These are phyloP conservation scores for Ogataea pilisensis DNA, from an alignment of 805 yeast species.

Conservation along the genomic window DNA sequence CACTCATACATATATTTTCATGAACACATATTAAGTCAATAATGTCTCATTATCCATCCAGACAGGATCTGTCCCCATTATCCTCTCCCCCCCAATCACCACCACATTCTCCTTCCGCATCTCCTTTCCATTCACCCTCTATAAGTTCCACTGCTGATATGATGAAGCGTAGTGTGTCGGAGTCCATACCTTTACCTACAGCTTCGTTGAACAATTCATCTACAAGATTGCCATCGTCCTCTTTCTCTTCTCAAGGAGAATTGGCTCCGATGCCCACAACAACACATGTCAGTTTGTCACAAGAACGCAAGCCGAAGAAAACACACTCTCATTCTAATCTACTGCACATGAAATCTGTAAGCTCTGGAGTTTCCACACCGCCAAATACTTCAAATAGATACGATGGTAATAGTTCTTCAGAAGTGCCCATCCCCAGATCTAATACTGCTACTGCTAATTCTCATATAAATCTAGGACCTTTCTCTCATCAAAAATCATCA, in stretches of 20 bases:
- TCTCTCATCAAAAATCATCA: background rate
- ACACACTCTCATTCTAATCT: slow-evolving; percentile 7
- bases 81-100: background rate
- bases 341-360: slow-evolving; percentile 3
- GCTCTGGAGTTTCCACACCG: background rate
- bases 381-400: background rate
- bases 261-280: background rate
- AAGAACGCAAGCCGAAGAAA: slow-evolving; percentile 1
- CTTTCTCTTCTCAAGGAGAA: background rate
- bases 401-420: background rate
- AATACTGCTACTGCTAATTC: background rate
- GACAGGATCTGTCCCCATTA: background rate
- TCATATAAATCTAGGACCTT: background rate
- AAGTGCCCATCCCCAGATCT: background rate
- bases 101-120: background rate
- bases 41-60: background rate
- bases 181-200: background rate
- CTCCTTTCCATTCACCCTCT: too few species aligned
- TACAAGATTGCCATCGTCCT: too few species aligned
- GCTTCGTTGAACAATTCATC: background rate
- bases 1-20: too few species aligned
- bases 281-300: background rate
- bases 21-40: too few species aligned
- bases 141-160: background rate
- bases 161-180: background rate